Conservation (phyloP, 1,284 basidiomycete genomes). For the Tilletia walkeri region DNA sequence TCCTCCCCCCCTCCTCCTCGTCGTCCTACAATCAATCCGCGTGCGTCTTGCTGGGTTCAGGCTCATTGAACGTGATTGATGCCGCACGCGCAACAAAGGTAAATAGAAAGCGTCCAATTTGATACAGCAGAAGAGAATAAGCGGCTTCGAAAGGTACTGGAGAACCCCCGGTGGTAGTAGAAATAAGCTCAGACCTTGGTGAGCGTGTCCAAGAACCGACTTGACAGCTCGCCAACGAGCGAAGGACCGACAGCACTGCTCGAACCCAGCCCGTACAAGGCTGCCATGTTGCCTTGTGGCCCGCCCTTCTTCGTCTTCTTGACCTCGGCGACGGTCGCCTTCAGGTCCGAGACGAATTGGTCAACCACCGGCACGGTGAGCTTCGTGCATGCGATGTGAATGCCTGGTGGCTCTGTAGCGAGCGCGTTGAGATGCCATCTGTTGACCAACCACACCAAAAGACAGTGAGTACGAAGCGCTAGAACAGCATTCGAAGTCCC, state of each 20-base stretch:
- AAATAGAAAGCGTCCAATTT: too few species aligned
- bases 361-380: slow-evolving; percentile 76
- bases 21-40: too few species aligned
- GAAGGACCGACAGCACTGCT: slow-evolving; percentile 81
- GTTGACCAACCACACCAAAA: background rate
- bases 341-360: slow-evolving; percentile 76
- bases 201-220: slow-evolving; percentile 56
- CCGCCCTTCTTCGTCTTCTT: slow-evolving; percentile 27
- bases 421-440: slow-evolving; percentile 84
- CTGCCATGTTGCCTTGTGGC: slow-evolving; percentile 43
- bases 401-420: slow-evolving; percentile 68
- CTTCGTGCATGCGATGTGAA: slow-evolving; percentile 90
- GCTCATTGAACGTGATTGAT: too few species aligned
- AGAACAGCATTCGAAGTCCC: background rate
- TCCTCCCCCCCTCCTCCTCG: too few species aligned
- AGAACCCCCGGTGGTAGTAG: too few species aligned
- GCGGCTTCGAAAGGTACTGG: too few species aligned
- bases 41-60: too few species aligned
- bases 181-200: slow-evolving; percentile 20
- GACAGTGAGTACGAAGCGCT: background rate
- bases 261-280: slow-evolving; percentile 70
- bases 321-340: slow-evolving; percentile 63
- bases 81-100: too few species aligned
- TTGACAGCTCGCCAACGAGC: slow-evolving; percentile 81
- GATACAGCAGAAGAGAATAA: too few species aligned